Percentiles rank a stretch among this genome's conserved stretches.
phyloP scores from a whole-genome alignment of 805 yeast genomes.

The Candida lessepsii region DNA sequence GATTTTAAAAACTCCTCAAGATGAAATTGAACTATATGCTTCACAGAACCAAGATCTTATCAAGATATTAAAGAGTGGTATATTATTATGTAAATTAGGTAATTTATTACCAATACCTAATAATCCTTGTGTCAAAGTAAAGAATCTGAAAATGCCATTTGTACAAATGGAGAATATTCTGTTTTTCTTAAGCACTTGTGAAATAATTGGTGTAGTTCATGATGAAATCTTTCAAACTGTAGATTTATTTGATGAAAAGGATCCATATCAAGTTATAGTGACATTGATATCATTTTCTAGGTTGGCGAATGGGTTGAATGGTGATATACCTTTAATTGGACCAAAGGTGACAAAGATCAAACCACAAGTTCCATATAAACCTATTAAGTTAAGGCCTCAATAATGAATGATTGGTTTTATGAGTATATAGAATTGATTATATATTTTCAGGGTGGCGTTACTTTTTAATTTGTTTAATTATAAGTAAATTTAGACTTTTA shows the following conservation, averaged over 20 bases:
- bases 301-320: constrained; percentile 49
- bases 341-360: constrained; percentile 46
- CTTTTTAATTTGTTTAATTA: too few relatives aligned
- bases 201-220: constrained; percentile 66
- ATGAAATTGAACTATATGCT: constrained; percentile 19
- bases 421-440: too few relatives aligned
- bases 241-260: constrained; percentile 70
- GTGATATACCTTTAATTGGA: constrained; percentile 30
- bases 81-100: constrained; percentile 36
- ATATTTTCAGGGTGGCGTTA: too few relatives aligned
- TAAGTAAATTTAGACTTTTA: too few relatives aligned
- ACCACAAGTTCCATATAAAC: constrained; percentile 58
- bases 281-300: constrained; percentile 73
- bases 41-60: constrained; percentile 42
- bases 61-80: constrained; percentile 61
- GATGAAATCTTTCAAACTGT: constrained; percentile 79
- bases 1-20: constrained; percentile 21
- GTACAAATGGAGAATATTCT: constrained; percentile 81
- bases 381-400: constrained; percentile 33
- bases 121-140: constrained; percentile 45
- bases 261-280: constrained; percentile 77
- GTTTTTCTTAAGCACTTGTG: constrained; percentile 62
- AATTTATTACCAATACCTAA: constrained; percentile 22
- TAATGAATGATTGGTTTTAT: too few relatives aligned
- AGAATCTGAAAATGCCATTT: constrained; percentile 70